Evolutionary conservation across 768 basidiomycete genomes (phyloP), one percentile per base, ranked within the genome.

Genomic region (Austroboletus eburneus): DNA sequence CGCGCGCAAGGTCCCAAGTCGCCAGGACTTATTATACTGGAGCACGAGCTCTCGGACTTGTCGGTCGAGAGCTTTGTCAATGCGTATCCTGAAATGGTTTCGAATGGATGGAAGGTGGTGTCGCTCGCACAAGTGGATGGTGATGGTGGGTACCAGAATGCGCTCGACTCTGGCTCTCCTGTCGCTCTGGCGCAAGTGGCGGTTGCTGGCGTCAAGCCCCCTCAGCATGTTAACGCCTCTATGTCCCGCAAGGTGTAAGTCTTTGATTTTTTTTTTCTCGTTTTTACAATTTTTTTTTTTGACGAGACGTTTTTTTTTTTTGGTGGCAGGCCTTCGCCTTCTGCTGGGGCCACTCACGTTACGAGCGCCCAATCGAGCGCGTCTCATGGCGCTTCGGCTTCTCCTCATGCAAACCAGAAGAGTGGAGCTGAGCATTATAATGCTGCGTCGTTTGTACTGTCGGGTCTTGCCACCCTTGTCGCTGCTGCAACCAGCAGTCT

Each of bases 11-110:
- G 82, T 24, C 69, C 86, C 39, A 91, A 91, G 63, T 69, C 65
- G 9, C 85, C 89, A 3, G 94, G 94, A 27, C 76, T 94, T 20
- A 73, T 91, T 50, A 72, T 90, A 45, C 75, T 96, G 48, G 86
- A 95, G 63, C 94, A 97, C 65, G 93, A 96, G 67, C 69, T 85
- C 20, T 75, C 73, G 25, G 67, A 77, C 35, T 62, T 70, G 52
- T 71, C 83, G 25, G 82, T 91, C 18, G 55, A 71, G 30, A 79
- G 80, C 4, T 94, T 93, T 67, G 80, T 85, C 0, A 67, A 69
- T 34, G 76, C 77, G 8, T 89, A 76, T 62, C 81, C 84, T 3
- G 49, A 78, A 32, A 81, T 92, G 65, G 69, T 72, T 51, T 55
- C 72, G 5, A 81, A 83, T 54, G 83, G 82, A 10, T 97, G 93